Evolutionary conservation across 1,284 basidiomycete species (phyloP), one percentile per base, ranked within the genome.

Genomic region (Butyriboletus regius): DNA sequence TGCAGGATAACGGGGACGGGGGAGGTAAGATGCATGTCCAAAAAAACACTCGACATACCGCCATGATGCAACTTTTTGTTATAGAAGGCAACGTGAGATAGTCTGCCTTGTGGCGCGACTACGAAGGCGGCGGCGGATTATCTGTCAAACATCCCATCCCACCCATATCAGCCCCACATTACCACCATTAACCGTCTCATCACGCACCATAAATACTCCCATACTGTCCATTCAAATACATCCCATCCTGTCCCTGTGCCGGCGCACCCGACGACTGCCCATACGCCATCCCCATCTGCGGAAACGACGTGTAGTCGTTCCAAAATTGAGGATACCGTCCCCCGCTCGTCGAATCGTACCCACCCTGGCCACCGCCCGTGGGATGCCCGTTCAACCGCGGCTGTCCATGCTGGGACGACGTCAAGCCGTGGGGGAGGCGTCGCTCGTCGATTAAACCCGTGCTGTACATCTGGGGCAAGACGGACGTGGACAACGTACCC

Each of bases 391-490:
- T 58, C 52, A 47, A 29, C 39, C 64, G 63, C 20, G 49, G 13
- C 7, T 54, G 61, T 26, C 43, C 50, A 9, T 61, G 54, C 22
- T 61, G 62, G 0, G 60, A 55, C 24, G 64, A 38, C 7, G 62
- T 33, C 50, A 59, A 17, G 6, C 40, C 29, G 1, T 54, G 54
- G 0, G 47, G 49, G 18, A 48, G 24, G 31, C 57, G 58, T 46
- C 71, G 65, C 32, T 74, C 71, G 56, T 81, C 80, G 5, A 77
- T 69, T 45, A 85, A 68, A 1, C 82, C 83, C 4, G 82, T 83
- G 66, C 81, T 84, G 61, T 85, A 87, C 58, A 82, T 70, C 56
- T 84, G 84, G 1, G 82, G 81, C 40, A 84, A 70, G 36, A 81
- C 80, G 2, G 80, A 80, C 20, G 83, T 84, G 38, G 81, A 79